Conservation (phyloP, 257 asterid species). For the Solanum okadae region DNA sequence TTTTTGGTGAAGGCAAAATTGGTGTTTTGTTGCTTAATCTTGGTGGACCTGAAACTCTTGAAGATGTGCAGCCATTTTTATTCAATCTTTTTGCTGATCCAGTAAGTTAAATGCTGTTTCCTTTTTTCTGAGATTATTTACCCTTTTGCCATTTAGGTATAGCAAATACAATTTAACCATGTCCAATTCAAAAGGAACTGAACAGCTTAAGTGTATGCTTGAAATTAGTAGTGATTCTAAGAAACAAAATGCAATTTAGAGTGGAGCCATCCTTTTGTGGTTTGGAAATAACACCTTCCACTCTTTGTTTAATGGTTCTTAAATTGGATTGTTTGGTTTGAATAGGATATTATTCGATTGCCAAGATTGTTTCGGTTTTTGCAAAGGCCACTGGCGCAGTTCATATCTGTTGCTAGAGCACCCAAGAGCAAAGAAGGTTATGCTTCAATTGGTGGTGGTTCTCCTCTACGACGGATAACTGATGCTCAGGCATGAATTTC, state of each 20-base stretch:
- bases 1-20: conserved; percentile 62
- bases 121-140: background rate
- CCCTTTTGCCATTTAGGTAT: background rate
- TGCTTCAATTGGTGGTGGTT: conserved; percentile 99
- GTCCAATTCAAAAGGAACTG: background rate
- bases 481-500: conserved; percentile 75
- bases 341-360: conserved; percentile 90
- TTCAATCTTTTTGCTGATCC: conserved; percentile 98
- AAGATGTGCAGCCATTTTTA: conserved; percentile 94
- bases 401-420: conserved; percentile 88
- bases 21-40: conserved; percentile 93
- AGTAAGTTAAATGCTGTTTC: conserved; percentile 30
- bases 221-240: background rate
- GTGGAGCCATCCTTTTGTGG: background rate
- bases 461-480: conserved; percentile 96
- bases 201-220: background rate
- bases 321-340: conserved; percentile 11
- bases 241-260: background rate
- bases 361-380: conserved; percentile 92
- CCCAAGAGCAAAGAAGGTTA: conserved; percentile 98
- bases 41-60: conserved; percentile 98
- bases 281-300: background rate
- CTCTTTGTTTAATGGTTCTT: conserved; percentile 4
- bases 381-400: conserved; percentile 93
- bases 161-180: background rate